Base-by-base conservation (phyloP, 192 early-diverging fungal genomes). In the Gryganskiella cystojenkinii region DNA sequence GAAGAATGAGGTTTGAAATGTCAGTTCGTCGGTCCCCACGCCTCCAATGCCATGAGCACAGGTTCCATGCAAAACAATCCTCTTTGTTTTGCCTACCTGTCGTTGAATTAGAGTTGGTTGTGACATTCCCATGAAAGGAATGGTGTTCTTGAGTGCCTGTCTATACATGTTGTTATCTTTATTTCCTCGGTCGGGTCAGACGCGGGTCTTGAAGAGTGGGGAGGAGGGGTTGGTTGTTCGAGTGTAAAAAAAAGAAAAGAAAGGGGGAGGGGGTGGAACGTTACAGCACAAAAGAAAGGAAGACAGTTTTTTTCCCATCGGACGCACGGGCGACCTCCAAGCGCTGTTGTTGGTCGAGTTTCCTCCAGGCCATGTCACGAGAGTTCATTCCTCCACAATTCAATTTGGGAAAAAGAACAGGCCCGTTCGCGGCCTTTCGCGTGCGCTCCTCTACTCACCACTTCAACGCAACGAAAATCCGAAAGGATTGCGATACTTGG, bases 61-160 rank as follows among this genome's bases (percentile, higher is more conserved):
- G 20, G 5, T 22, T 15, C 9, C 49, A 51, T 51, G 17, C 3
- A 9, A 22, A 51, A 51, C 17, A 51, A 3, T 46, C 43, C 10
- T 11, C 22, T 24, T 60, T 22, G 42, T 27, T n/a, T 14, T 60
- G 56, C 56, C 42, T 42, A 72, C 70, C 62, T 64, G 53, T 24
- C 44, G 61, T 25, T 44, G 55, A 20, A 44, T 31, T 9, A 64
- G 62, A 15, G 31, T 31, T 15, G 61, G 54, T 22, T 19, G 55
- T 17, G 70, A 45, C 46, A 72, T 43, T 64, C 61, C 56, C 24
- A 28, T 22, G 24, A 51, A 20, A 47, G 70, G 47, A 64, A 72
- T 40, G 45, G 35, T 31, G 25, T 58, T 28, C 17, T 51, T 64
- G 47, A 72, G 50, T 53, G 70, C 47, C 37, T 64, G 54, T 40